Base-by-base conservation (phyloP, 208 protist genomes). In the Trypanosoma scelopori region DNA sequence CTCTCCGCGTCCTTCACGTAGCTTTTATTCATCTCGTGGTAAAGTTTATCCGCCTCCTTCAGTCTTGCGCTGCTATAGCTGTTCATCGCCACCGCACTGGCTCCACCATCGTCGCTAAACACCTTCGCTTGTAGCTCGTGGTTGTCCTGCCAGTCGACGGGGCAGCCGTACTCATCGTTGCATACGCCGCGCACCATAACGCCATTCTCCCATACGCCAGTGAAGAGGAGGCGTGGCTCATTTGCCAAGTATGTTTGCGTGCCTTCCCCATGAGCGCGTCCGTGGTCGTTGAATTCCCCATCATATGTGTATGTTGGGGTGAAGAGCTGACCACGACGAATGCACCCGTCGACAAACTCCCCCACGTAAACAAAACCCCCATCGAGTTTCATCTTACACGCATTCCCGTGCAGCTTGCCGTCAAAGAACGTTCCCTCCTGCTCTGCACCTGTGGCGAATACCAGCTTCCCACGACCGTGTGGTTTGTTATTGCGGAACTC, bases 281-380 rank as follows among this genome's bases (percentile, higher is more conserved):
- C 91, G 65, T 94, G 82, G 53, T 85, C 81, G 73, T 92, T 94
- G 64, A 97, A 93, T 68, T 94, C 86, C 11, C 91, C 91, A 59
- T 97, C 91, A 55, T 97, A 97, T 32, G 83, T 93, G 82, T 94
- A 97, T 15, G 87, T 94, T 5, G 85, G 86, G 3, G 91, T 94
- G 76, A 87, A 94, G 37, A 96, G 79, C 25, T 83, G 90, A 32
- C 92, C 92, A 58, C 70, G 65, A n/a, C 69, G 74, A 25, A 97
- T 84, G 37, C 75, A 59, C 5, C 92, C 92, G 47, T 96, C 82
- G 12, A 94, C 15, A 76, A 96, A 97, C 35, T 92, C 84, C 3
- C 92, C 92, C 12, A 90, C 75, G 56, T 96, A 95, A 45, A 97
- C 86, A 62, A 93, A 94, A 3, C 92, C 92, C 42, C 90, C 83